These are phyloP conservation scores for Aethionema arabicum DNA, from an alignment of 345 rosid genomes.

Conservation along the genomic window DNA sequence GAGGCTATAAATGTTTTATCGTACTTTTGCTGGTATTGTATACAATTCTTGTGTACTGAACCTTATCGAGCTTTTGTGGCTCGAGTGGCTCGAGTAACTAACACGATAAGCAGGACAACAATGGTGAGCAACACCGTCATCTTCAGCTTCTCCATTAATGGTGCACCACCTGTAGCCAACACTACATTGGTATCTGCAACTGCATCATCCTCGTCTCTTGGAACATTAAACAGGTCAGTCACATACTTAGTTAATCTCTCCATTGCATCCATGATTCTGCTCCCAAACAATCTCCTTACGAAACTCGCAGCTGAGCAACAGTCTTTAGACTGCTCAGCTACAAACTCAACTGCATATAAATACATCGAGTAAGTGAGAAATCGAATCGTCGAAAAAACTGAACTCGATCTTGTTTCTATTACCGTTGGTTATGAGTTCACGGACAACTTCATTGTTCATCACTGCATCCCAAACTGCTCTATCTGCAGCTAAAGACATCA, in stretches of 20 bases:
- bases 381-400: neutral
- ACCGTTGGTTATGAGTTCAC: conserved; percentile 49
- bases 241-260: conserved; percentile 53
- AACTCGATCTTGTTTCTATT: neutral
- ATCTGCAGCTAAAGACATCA: conserved; percentile 75
- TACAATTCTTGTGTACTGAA: too few species aligned
- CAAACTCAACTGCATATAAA: conserved; percentile 31
- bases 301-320: conserved; percentile 40
- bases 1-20: conserved; percentile 12
- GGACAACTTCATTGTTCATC: conserved; percentile 69
- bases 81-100: conserved; percentile 59
- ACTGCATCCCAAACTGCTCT: conserved; percentile 89
- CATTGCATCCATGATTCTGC: conserved; percentile 49
- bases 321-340: conserved; percentile 43
- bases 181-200: neutral
- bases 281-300: conserved; percentile 53
- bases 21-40: neutral
- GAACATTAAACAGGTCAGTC: conserved; percentile 47
- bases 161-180: conserved; percentile 36
- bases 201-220: conserved; percentile 39
- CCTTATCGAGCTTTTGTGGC: conserved; percentile 35
- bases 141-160: conserved; percentile 60
- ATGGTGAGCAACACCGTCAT: conserved; percentile 65
- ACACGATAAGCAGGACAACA: conserved; percentile 70
- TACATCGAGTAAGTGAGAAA: conserved; percentile 10